Base-by-base conservation (phyloP, 192 early-diverging fungal genomes). In the Backusella mclennaniae region DNA sequence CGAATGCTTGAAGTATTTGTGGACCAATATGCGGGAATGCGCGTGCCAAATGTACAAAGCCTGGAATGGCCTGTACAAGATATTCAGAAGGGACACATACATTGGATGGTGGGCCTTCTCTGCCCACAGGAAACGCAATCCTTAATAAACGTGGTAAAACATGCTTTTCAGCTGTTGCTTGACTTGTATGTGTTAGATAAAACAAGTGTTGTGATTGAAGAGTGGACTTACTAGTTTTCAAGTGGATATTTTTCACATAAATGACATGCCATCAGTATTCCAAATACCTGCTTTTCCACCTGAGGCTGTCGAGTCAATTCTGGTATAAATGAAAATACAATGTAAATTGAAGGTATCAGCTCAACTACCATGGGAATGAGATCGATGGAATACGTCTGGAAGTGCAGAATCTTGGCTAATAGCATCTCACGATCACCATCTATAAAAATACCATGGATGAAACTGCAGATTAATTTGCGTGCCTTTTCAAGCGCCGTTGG, bases 321-420 rank as follows among this genome's bases (percentile, higher is more conserved):
- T 0, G 85, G 76, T 14, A 92, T 79, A 82, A 89, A 90, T 69
- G 87, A 85, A 14, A 84, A 69, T 39, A 87, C 85, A 12, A 88
- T 86, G 52, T 90, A 89, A 82, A 92, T 88, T 17, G 90, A 91
- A 19, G 90, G 90, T 29, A 92, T 86, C n/a, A 84, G 69, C 26
- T 83, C 76, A n/a, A 91, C 88, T 71, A 91, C 80, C 73, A 85
- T 78, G 9, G 79, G 80, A 23, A 92, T 87, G 4, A 87, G 74
- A 0, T 77, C 73, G 31, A 78, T 77, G n/a, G 83, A 80, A 80
- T 89, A 91, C 3, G 90, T 88, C 73, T 90, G 88, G 56, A 90
- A 90, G 77, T 90, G 89, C 7, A 92, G 53, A 8, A 88, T 77
- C 74, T 89, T 91, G 52, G 82, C 83, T 29, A 89, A 77, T 5